Conservation (phyloP, 805 yeast genomes). For the Lipomyces sp. region DNA sequence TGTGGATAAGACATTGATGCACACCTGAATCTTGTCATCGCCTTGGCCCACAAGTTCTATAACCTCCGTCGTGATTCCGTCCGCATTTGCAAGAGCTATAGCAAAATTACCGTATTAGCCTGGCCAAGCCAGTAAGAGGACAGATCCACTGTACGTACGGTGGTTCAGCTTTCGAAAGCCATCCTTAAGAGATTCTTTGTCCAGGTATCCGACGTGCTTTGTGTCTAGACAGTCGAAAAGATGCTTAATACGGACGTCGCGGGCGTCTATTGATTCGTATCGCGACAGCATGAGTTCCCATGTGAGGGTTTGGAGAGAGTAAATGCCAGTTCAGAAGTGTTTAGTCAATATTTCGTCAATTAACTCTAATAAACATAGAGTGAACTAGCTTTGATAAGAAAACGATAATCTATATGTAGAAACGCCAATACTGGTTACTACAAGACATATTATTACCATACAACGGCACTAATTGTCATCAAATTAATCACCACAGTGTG, state of each 20-base stretch:
- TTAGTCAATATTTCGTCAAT: too few relatives aligned
- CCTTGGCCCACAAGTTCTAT: conserved; percentile 19
- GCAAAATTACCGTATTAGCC: conserved; percentile 30
- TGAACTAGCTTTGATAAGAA: too few relatives aligned
- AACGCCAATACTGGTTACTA: too few relatives aligned
- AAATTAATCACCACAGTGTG: too few relatives aligned
- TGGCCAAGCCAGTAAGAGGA: too few relatives aligned
- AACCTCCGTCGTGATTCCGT: conserved; percentile 17
- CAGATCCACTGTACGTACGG: conserved; percentile 55
- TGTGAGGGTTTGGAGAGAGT: too few relatives aligned
- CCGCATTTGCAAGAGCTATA: conserved; percentile 26
- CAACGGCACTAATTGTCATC: too few relatives aligned
- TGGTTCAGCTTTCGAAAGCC: conserved; percentile 48
- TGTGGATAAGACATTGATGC: too few relatives aligned
- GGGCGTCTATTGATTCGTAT: conserved; percentile 5
- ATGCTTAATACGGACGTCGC: conserved; percentile 40
- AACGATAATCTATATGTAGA: too few relatives aligned
- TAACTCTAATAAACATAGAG: too few relatives aligned
- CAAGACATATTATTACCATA: too few relatives aligned
- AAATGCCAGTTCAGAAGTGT: too few relatives aligned
- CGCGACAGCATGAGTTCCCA: neutral
- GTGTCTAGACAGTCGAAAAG: conserved; percentile 48
- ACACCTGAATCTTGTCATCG: conserved; percentile 24
- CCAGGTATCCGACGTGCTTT: conserved; percentile 40
- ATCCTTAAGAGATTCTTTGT: conserved; percentile 38